Evolutionary conservation across 345 rosid species (phyloP), one percentile per base, ranked within the genome.

Genomic region (Turritis glabra): DNA sequence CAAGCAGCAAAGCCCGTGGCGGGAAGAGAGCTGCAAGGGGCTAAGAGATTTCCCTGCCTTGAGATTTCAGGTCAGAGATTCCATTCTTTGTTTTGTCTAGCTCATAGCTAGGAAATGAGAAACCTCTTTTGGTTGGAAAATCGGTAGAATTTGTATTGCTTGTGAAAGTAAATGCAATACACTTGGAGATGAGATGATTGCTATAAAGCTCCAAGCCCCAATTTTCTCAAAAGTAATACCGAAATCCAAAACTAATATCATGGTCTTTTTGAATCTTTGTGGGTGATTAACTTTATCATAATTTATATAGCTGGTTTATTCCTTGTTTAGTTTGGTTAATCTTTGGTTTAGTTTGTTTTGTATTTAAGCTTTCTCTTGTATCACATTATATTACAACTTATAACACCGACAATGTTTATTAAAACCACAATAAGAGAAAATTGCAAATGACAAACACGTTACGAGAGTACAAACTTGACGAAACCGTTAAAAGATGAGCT

Each of bases 1-100:
- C 84, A 14, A 80, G 80, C 71, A 73, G 84, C 57, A 69, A 78
- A 59, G 59, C 78, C 14, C 77, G 83, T 12, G 84, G 88, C 38
- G 63, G 80, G 56, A 88, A 80, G 77, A 83, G 87, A 83, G 77
- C 63, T 59, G 26, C 35, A 37, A 72, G 50, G 60, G 80, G 61
- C 64, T 64, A 64, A 73, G 1, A 2, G 27, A 5, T 30, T 40
- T 4, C 9, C 0, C 2, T 69, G 64, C 32, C 38, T 33, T 71
- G 48, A 15, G 33, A 44, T 57, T 32, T 30, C 4, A 30, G 56
- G 32, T 70, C 25, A 22, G 32, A 44, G 57, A 8, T 21, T 32
- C n/a, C 70, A 65, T 48, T 30, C 56, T 5, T 2, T 0, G 46
- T 48, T 48, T 65, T 47, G 32, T 65, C 8, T 4, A 65, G 8